A percentile compares a stretch with the other conserved stretches of the same genome.
Conservation (phyloP, 768 basidiomycete species). For the Xanthoconium purpureum region DNA sequence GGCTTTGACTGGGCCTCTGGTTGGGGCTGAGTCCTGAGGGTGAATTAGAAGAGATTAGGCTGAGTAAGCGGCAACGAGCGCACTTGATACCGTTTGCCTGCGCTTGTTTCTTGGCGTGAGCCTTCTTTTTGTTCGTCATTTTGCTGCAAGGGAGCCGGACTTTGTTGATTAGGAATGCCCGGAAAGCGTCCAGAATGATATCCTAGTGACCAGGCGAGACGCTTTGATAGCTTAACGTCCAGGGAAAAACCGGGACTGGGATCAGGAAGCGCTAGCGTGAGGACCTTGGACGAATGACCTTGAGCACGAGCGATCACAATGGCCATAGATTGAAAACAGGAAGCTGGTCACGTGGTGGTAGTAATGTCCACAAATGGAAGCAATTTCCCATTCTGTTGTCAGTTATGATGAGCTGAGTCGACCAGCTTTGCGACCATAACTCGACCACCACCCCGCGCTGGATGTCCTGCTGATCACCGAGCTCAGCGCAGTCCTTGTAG, state of each 20-base stretch:
- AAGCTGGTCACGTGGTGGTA: constrained; percentile 10
- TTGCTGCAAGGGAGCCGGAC: neutral
- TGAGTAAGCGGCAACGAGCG: neutral
- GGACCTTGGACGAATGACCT: neutral
- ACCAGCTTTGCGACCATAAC: neutral
- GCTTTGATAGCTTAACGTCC: neutral
- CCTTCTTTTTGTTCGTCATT: constrained; percentile 35
- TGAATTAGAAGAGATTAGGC: constrained; percentile 5
- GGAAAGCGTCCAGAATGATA: constrained; percentile 11
- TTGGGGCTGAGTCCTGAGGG: constrained; percentile 16
- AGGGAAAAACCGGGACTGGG: neutral
- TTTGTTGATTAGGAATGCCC: neutral
- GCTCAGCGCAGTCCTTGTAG: neutral
- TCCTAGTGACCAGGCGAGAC: neutral
- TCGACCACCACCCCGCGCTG: constrained; percentile 7
- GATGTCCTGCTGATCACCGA: neutral
- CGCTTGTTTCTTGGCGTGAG: constrained; percentile 26
- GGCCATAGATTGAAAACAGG: constrained; percentile 6
- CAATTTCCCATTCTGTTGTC: constrained; percentile 4
- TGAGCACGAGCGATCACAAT: constrained; percentile 1
- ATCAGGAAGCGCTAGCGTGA: neutral
- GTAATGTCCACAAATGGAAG: constrained; percentile 4
- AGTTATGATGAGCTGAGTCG: neutral
- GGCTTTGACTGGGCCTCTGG: constrained; percentile 6
- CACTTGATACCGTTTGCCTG: constrained; percentile 28